Evolutionary conservation across 2,329 filamentous ascomycete genomes (phyloP).

Genomic region (Fusarium humuli): DNA sequence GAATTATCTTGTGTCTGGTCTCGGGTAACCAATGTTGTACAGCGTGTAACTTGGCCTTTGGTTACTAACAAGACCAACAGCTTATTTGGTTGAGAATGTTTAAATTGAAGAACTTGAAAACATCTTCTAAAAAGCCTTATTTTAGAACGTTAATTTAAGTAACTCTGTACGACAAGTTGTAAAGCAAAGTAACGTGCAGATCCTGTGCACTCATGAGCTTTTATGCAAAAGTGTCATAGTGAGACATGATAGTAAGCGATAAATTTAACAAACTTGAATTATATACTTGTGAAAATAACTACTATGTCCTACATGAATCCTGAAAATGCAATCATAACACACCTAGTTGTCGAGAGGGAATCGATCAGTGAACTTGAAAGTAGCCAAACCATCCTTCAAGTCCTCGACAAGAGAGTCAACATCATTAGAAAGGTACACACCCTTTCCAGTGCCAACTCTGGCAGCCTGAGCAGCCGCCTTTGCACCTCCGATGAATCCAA

Average conservation of each 20-base stretch:
- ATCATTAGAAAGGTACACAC: constrained; percentile 55
- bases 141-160: no score
- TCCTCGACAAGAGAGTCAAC: constrained; percentile 55
- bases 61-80: rapidly evolving
- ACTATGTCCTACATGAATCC: no score
- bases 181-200: neutral
- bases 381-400: constrained; percentile 69
- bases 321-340: neutral
- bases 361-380: constrained; percentile 74
- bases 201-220: neutral
- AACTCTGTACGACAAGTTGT: neutral
- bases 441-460: constrained; percentile 57
- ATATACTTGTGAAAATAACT: neutral
- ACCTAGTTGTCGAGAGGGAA: constrained; percentile 66
- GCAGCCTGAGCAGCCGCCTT: constrained; percentile 54
- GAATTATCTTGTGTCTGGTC: neutral
- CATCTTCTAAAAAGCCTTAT: no score
- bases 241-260: neutral
- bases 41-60: neutral
- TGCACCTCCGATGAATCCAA: constrained; percentile 67
- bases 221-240: neutral
- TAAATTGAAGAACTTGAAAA: neutral
- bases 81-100: neutral
- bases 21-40: neutral
- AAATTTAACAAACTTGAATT: neutral